Conservation (phyloP, 78 protist species). For the Dictyostelium citrinum region DNA sequence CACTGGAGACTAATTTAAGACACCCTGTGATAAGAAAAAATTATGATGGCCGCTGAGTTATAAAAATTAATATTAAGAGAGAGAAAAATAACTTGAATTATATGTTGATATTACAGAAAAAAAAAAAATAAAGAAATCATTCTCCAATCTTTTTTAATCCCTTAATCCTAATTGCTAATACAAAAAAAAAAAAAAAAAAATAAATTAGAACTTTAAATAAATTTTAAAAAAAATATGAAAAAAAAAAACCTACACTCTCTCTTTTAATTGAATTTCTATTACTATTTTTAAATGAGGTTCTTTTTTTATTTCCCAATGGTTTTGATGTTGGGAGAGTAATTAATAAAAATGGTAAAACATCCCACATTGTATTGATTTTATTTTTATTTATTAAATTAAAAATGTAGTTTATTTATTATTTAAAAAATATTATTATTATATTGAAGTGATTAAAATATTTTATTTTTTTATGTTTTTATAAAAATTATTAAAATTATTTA, state of each 20-base stretch:
- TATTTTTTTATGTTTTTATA: not conserved
- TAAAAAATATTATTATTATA: not conserved
- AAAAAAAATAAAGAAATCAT: not conserved
- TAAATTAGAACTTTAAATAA: not conserved
- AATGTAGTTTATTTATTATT: not conserved
- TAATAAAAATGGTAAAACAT: constrained; percentile 14
- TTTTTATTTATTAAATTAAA: not conserved
- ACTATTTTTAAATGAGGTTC: not conserved
- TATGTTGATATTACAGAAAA: not conserved
- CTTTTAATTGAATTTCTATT: not conserved
- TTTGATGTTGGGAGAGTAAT: not conserved
- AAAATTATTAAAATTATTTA: not conserved
- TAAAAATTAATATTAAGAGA: too few species aligned
- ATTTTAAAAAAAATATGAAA: too few species aligned
- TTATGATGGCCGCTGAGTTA: not conserved
- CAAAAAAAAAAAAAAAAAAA: not conserved
- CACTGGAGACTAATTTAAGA: not conserved
- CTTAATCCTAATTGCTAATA: not conserved
- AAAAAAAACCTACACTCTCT: not conserved
- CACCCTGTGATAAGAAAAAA: not conserved
- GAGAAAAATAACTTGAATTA: not conserved
- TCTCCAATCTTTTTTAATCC: not conserved
- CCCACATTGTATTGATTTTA: not conserved
- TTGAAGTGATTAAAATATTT: not conserved
- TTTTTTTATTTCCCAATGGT: not conserved